Evolutionary conservation across 345 rosid genomes (phyloP).

Genomic region (Anastatica hierochuntica): DNA sequence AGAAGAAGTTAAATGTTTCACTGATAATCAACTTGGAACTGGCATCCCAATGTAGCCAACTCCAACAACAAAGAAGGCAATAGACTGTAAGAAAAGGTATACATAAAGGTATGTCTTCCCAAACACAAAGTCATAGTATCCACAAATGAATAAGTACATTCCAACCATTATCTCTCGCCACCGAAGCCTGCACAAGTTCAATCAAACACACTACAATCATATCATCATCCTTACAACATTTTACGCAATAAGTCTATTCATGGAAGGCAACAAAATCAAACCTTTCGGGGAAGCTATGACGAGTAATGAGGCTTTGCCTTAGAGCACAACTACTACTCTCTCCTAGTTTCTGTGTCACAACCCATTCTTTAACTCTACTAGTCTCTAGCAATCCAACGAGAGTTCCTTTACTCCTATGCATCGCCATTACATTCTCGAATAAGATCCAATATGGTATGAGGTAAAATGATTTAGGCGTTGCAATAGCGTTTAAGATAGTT

Average conservation of each 20-base stretch:
- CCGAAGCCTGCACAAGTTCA: constrained; percentile 41
- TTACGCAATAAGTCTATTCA: too few species aligned
- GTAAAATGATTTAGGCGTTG: constrained; percentile 69
- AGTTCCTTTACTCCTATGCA: constrained; percentile 82
- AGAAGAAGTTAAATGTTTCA: too few species aligned
- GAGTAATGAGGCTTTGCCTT: constrained; percentile 36
- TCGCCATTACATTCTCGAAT: constrained; percentile 87
- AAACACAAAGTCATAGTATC: constrained; percentile 52
- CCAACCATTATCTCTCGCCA: constrained; percentile 64
- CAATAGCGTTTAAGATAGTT: constrained; percentile 69
- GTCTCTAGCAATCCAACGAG: constrained; percentile 76
- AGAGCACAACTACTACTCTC: constrained; percentile 41
- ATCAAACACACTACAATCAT: constrained; percentile 5
- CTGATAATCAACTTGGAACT: constrained; percentile 33
- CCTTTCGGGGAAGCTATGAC: constrained; percentile 53
- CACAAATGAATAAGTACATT: constrained; percentile 61
- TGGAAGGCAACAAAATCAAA: constrained; percentile 10
- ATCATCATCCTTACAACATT: neutral
- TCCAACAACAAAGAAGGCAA: constrained; percentile 70
- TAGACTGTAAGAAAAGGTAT: constrained; percentile 54
- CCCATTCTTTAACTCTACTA: constrained; percentile 89
- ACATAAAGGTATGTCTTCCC: constrained; percentile 65
- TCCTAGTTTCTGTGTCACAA: constrained; percentile 87
- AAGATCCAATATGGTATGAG: constrained; percentile 54
- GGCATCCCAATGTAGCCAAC: constrained; percentile 65